Conservation (phyloP, 371 early-diverging fungal species). For the Globomyces sp. region DNA sequence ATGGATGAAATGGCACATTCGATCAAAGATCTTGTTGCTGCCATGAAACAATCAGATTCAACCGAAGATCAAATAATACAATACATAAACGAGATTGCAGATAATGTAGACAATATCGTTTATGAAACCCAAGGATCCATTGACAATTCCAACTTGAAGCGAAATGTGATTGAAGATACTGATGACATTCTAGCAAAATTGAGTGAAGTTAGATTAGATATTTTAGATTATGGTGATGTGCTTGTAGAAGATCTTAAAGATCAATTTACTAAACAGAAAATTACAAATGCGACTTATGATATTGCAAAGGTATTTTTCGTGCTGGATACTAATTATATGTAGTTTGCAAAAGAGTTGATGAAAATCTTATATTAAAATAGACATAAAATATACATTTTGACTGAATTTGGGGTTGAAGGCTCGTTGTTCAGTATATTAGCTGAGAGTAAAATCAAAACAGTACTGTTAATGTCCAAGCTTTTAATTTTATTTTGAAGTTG, state of each 20-base stretch:
- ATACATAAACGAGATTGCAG: neutral
- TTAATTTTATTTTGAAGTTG: no score
- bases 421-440: no score
- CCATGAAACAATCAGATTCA: neutral
- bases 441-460: no score
- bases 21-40: constrained; percentile 1
- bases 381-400: no score
- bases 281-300: constrained; percentile 12
- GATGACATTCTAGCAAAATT: constrained; percentile 4
- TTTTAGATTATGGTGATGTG: neutral
- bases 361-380: neutral
- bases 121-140: constrained; percentile 18
- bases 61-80: neutral
- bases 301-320: constrained; percentile 5
- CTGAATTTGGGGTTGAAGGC: no score
- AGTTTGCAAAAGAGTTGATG: constrained; percentile 8
- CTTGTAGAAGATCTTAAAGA: neutral
- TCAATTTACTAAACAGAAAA: constrained; percentile 1
- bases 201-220: constrained; percentile 1
- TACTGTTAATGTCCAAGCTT: no score
- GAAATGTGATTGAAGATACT: neutral
- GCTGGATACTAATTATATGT: neutral
- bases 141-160: constrained; percentile 5
- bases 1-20: constrained; percentile 12
- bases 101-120: constrained; percentile 21